Percentiles rank a stretch among this genome's conserved stretches.
Evolutionary conservation across 2,329 filamentous ascomycete species (phyloP).

Genomic region (Aschersonia sp.): DNA sequence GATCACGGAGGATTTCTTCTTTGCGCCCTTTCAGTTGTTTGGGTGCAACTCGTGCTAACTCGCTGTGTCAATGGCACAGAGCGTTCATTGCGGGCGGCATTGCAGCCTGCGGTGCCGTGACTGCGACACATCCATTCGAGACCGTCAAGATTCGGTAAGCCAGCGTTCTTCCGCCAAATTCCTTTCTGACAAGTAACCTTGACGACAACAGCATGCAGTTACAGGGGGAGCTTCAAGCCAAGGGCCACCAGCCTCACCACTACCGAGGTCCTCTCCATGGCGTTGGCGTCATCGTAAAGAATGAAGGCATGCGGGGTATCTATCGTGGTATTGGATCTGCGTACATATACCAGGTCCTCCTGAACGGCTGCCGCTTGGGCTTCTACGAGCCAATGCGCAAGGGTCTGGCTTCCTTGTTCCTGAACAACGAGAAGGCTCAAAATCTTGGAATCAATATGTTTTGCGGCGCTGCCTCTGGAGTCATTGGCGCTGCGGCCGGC

Average conservation of each 20-base stretch:
- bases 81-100: slow-evolving; percentile 94
- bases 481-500: slow-evolving; percentile 83
- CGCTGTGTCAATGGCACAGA: slow-evolving; percentile 21
- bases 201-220: slow-evolving; percentile 59
- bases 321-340: slow-evolving; percentile 84
- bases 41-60: background rate
- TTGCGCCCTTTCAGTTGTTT: too few relatives aligned
- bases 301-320: slow-evolving; percentile 75
- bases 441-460: slow-evolving; percentile 87
- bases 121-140: slow-evolving; percentile 94
- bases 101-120: slow-evolving; percentile 92
- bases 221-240: slow-evolving; percentile 86
- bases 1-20: too few relatives aligned
- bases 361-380: slow-evolving; percentile 91
- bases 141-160: slow-evolving; percentile 91
- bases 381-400: slow-evolving; percentile 94
- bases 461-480: slow-evolving; percentile 74
- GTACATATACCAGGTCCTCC: slow-evolving; percentile 89
- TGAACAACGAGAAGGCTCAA: slow-evolving; percentile 61
- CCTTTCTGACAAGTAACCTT: background rate
- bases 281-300: slow-evolving; percentile 74
- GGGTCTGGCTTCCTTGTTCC: slow-evolving; percentile 52
- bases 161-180: slow-evolving; percentile 1
- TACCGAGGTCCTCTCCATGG: slow-evolving; percentile 89
- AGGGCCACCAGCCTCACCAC: slow-evolving; percentile 69